Conservation (phyloP, 2,329 filamentous ascomycete genomes). For the Lachnellula willkommii region DNA sequence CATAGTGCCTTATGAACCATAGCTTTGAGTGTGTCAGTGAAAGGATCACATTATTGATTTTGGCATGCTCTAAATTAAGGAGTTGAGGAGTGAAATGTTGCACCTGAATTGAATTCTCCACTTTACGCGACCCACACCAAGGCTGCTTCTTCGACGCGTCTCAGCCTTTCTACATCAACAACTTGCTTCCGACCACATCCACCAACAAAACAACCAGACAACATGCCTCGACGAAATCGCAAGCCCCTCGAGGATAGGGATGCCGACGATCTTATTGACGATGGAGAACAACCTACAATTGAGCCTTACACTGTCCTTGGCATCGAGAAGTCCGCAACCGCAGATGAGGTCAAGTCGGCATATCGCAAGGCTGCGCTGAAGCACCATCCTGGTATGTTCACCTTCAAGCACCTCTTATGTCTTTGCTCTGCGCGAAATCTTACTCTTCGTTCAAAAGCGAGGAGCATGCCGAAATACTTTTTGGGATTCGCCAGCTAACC, state of each 20-base stretch:
- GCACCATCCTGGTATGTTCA: conserved; percentile 68
- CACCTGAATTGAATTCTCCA: not conserved
- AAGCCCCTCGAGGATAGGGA: conserved; percentile 14
- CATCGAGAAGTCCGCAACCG: conserved; percentile 64
- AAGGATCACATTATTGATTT: no score
- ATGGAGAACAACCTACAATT: conserved; percentile 36
- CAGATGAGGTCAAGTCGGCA: conserved; percentile 78
- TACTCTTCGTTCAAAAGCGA: not conserved
- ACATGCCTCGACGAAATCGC: conserved; percentile 16
- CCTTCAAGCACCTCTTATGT: not conserved
- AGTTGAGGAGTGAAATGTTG: not conserved
- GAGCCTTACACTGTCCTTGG: conserved; percentile 77
- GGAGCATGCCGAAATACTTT: no score
- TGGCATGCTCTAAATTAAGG: no score
- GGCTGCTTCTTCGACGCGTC: conserved; percentile 12
- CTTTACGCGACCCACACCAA: conserved; percentile 8
- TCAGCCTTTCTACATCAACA: conserved; percentile 7
- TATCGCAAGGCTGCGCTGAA: conserved; percentile 88
- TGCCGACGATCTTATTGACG: conserved; percentile 19
- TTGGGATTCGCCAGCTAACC: conserved; percentile 3
- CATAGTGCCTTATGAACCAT: no score
- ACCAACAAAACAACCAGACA: conserved; percentile 6
- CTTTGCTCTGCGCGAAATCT: not conserved
- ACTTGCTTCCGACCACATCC: not conserved
- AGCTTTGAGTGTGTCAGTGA: no score